A percentile compares a stretch with the other conserved stretches of the same genome.
Evolutionary conservation across 331 rosid species (phyloP).

Genomic region (Quercus lobata): DNA sequence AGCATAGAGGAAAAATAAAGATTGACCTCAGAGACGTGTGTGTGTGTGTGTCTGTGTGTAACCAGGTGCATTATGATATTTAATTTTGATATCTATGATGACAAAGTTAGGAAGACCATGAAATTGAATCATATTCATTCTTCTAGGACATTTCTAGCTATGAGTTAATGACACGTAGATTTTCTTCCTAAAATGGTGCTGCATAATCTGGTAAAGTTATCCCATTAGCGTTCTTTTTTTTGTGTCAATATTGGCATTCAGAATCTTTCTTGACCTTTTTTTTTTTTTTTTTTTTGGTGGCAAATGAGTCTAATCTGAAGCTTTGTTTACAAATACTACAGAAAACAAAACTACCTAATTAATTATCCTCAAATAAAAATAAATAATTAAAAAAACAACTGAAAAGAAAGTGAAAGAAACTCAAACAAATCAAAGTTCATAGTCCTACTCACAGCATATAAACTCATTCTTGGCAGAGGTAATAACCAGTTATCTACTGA

Average conservation of each 20-base stretch:
- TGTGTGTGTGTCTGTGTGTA: no score
- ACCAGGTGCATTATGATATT: no score
- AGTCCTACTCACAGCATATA: conserved; percentile 63
- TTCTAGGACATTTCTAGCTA: not conserved
- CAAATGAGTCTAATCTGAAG: no score
- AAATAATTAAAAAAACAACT: not conserved
- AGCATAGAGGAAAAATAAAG: not conserved
- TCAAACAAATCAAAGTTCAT: not conserved
- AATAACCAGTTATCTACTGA: conserved; percentile 71
- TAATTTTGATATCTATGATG: no score
- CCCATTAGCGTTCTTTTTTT: not conserved
- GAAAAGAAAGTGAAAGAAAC: not conserved
- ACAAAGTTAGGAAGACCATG: no score
- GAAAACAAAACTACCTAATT: no score
- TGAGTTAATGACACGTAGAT: no score
- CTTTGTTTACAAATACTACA: no score
- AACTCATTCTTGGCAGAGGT: conserved; percentile 87
- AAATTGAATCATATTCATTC: not conserved
- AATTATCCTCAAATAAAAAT: not conserved
- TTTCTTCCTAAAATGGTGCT: not conserved
- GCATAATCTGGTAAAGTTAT: not conserved
- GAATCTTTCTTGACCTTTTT: no score
- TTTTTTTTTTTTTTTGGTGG: no score
- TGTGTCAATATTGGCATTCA: not conserved
- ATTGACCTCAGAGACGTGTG: not conserved